Evolutionary conservation across 768 basidiomycete genomes (phyloP), one percentile per base, ranked within the genome.

Genomic region (Phanerochaete carnosa): DNA sequence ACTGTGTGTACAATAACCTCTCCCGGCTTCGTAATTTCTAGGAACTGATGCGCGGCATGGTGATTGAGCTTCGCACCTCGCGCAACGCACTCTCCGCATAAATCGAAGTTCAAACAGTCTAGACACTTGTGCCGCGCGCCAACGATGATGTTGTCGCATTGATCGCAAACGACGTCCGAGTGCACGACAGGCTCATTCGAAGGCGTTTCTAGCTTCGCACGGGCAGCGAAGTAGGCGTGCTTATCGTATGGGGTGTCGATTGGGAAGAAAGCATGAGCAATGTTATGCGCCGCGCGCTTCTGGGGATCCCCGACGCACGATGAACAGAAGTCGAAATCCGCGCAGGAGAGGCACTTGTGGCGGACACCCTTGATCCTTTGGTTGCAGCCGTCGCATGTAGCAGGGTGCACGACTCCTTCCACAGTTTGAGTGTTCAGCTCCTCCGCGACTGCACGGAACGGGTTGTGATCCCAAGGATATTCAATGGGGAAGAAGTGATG

Each of bases 81-180:
- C 15, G 26, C 55, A 11, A 64, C 91, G 73, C 92, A 94, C 55
- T 72, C 71, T 54, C 77, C 76, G 72, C 92, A 94, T 23, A 94
- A 78, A 68, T 94, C 92, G 64, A 85, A 92, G 70, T 93, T 88
- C 0, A 82, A 79, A 72, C 93, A 94, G 7, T 76, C 75, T 82
- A 90, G 85, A 74, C 92, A 94, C 78, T 92, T 93, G 74, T 83
- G 92, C 22, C 92, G 86, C 58, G 78, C 69, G 3, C 89, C 89
- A 35, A 65, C 68, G 55, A 93, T 86, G 3, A 71, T 68, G 57
- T 77, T 77, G 19, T 65, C 61, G 70, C 90, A 92, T 2, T 81
- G 76, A 64, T 90, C 75, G 65, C 91, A 92, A 7, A 22, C 9
- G 16, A 64, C 35, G 45, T 49, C 26, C n/a, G 23, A 15, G 35